phyloP scores from a whole-genome alignment of 306 rosid genomes.

The Cyclanthera cordifolia region DNA sequence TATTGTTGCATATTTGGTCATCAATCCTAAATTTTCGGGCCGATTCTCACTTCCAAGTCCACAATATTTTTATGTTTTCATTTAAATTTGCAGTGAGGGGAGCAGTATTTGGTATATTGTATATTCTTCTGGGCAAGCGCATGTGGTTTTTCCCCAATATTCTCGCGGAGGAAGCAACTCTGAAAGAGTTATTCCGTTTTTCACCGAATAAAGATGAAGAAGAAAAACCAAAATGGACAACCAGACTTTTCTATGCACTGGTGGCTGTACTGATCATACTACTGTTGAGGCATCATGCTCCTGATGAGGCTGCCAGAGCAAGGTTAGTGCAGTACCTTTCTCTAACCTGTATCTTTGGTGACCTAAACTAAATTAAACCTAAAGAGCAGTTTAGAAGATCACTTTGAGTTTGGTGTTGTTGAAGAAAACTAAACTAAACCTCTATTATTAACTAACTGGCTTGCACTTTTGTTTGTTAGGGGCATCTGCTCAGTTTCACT shows the following conservation, averaged over 20 bases:
- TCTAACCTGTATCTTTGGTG: too few relatives aligned
- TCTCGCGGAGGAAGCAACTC: slow-evolving; percentile 93
- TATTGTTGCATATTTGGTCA: background rate
- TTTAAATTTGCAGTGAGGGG: slow-evolving; percentile 64
- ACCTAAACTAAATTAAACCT: too few relatives aligned
- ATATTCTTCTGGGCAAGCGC: slow-evolving; percentile 65
- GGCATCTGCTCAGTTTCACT: background rate
- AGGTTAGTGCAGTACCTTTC: slow-evolving; percentile 42
- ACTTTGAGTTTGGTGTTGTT: background rate
- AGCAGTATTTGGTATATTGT: slow-evolving; percentile 56
- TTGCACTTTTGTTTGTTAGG: background rate
- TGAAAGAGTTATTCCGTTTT: slow-evolving; percentile 82
- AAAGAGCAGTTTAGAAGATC: background rate
- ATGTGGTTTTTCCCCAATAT: slow-evolving; percentile 95
- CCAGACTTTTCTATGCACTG: slow-evolving; percentile 73
- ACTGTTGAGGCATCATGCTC: slow-evolving; percentile 91
- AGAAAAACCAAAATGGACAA: slow-evolving; percentile 90
- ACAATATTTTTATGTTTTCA: background rate
- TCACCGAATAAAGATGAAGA: slow-evolving; percentile 94
- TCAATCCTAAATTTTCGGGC: background rate
- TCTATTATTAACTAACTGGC: too few relatives aligned
- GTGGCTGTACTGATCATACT: slow-evolving; percentile 67
- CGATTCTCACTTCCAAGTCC: background rate
- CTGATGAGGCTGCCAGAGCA: slow-evolving; percentile 99
- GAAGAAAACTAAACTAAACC: background rate